Evolutionary conservation across 352 stramenopile species (phyloP).

Genomic region (Pythium volutum): DNA sequence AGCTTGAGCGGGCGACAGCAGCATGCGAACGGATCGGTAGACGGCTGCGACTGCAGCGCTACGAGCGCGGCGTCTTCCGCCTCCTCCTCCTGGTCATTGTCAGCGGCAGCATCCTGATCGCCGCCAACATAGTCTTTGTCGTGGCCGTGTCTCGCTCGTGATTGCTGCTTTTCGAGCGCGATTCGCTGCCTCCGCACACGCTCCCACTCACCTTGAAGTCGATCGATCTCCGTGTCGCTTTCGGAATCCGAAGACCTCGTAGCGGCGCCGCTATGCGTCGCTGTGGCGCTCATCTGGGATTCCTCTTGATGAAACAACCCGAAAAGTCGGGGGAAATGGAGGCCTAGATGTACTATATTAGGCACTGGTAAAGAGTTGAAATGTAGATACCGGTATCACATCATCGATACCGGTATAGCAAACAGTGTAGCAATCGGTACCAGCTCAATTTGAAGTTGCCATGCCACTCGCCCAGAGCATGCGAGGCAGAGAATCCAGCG

Average conservation of each 20-base stretch:
- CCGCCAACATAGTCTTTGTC: neutral
- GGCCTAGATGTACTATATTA: too few relatives aligned
- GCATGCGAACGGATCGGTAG: slow-evolving; percentile 52
- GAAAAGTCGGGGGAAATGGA: too few relatives aligned
- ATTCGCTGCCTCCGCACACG: slow-evolving; percentile 9
- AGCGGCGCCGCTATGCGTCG: neutral
- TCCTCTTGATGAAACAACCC: neutral
- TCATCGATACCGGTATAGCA: too few relatives aligned
- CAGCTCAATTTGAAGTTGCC: too few relatives aligned
- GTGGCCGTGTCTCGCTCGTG: slow-evolving; percentile 2
- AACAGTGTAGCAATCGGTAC: too few relatives aligned
- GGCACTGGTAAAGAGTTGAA: too few relatives aligned
- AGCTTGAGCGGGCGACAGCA: slow-evolving; percentile 57
- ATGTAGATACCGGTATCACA: too few relatives aligned
- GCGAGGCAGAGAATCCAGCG: too few relatives aligned
- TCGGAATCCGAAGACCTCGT: neutral
- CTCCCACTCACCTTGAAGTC: slow-evolving; percentile 7
- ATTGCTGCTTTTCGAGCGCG: slow-evolving; percentile 18
- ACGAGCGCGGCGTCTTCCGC: neutral
- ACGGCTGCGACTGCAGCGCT: slow-evolving; percentile 8
- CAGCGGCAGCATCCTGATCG: neutral
- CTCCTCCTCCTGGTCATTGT: neutral
- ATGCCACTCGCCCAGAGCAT: too few relatives aligned
- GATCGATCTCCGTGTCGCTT: neutral
- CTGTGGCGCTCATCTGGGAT: neutral